These are phyloP conservation scores for Solanum chilense DNA, from an alignment of 257 asterid species.

Conservation along the genomic window DNA sequence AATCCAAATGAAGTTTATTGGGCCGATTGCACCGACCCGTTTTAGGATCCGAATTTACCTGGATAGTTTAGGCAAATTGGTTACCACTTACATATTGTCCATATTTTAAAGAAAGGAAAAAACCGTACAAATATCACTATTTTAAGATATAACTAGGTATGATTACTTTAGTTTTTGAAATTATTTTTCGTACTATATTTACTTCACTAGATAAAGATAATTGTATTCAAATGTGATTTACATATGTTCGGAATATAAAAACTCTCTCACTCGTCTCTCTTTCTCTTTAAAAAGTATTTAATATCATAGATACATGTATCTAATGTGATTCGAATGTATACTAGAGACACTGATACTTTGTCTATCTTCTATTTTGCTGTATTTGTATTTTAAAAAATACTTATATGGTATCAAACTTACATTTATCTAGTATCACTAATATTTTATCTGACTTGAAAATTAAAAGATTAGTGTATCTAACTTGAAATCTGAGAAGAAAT, in stretches of 20 bases:
- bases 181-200: too few relatives aligned
- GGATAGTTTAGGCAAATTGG: not conserved
- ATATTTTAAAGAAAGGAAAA: not conserved
- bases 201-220: not conserved
- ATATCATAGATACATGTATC: too few relatives aligned
- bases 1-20: not conserved
- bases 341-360: not conserved
- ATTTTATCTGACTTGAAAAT: not conserved
- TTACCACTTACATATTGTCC: not conserved
- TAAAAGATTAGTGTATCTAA: too few relatives aligned
- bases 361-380: not conserved
- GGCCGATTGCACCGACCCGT: not conserved
- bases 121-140: too few relatives aligned
- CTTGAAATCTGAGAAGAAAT: too few relatives aligned
- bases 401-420: too few relatives aligned
- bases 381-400: too few relatives aligned
- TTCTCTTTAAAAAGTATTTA: too few relatives aligned
- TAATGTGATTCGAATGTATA: not conserved
- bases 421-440: not conserved
- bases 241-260: too few relatives aligned
- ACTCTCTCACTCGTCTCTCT: not conserved
- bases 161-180: too few relatives aligned
- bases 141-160: not conserved
- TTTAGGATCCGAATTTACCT: not conserved
- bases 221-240: not conserved